These are phyloP conservation scores for Tetrapisispora pingtungensis DNA, from an alignment of 805 yeast species.

Conservation along the genomic window DNA sequence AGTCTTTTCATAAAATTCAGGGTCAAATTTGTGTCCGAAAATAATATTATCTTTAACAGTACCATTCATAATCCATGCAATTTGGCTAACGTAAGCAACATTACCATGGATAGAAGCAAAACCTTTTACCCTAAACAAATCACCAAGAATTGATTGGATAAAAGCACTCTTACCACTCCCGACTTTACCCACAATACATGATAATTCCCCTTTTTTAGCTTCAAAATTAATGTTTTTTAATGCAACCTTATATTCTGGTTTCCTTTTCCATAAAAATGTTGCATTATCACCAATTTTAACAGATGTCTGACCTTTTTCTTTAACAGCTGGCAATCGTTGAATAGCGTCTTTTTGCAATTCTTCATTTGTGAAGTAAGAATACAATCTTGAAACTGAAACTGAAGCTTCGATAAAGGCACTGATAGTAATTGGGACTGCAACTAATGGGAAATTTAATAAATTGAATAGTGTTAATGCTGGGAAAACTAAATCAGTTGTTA, in stretches of 20 bases:
- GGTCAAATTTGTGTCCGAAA: conserved; percentile 80
- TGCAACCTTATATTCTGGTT: conserved; percentile 60
- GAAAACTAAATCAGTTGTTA: conserved; percentile 84
- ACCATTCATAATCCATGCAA: conserved; percentile 97
- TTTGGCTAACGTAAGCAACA: conserved; percentile 83
- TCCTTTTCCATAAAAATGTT: conserved; percentile 70
- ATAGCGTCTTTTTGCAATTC: conserved; percentile 78
- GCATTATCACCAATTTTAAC: conserved; percentile 50
- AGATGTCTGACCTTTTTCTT: conserved; percentile 54
- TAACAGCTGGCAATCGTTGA: conserved; percentile 35
- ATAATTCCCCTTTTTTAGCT: conserved; percentile 66
- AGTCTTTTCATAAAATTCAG: conserved; percentile 69
- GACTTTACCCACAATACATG: conserved; percentile 81
- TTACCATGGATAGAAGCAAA: conserved; percentile 61
- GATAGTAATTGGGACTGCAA: conserved; percentile 84
- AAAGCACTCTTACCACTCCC: conserved; percentile 87
- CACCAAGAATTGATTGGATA: conserved; percentile 72
- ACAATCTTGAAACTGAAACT: conserved; percentile 68
- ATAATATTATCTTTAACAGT: conserved; percentile 82
- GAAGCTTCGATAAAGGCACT: conserved; percentile 82
- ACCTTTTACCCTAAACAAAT: conserved; percentile 68
- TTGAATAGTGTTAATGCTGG: conserved; percentile 86
- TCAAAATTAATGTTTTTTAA: conserved; percentile 49
- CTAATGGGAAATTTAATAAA: conserved; percentile 80
- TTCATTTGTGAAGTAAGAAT: conserved; percentile 57